Conservation (phyloP, 1,284 basidiomycete genomes). For the Coriolopsis trogii region DNA sequence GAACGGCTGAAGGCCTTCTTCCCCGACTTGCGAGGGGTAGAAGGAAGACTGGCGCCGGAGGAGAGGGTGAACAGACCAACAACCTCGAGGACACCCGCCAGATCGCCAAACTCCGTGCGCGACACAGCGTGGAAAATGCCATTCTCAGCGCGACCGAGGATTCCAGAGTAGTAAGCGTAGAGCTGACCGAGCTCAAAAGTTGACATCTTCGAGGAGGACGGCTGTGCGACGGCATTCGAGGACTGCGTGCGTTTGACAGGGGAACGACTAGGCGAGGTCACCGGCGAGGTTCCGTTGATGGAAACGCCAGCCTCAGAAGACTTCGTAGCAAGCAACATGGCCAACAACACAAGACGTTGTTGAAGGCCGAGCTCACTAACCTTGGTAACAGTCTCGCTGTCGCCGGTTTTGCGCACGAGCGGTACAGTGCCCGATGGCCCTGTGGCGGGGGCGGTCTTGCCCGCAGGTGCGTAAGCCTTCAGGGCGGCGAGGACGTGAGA, state of each 20-base stretch:
- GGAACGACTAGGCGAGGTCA: constrained; percentile 39
- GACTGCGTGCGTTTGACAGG: constrained; percentile 55
- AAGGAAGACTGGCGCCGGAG: constrained; percentile 29
- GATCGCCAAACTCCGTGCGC: constrained; percentile 74
- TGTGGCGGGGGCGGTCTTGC: constrained; percentile 31
- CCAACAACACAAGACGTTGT: constrained; percentile 66
- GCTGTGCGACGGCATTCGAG: constrained; percentile 30
- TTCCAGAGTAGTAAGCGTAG: constrained; percentile 61
- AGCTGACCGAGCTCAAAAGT: constrained; percentile 61
- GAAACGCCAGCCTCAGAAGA: constrained; percentile 60
- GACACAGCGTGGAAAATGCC: constrained; percentile 65
- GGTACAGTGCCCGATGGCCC: constrained; percentile 1
- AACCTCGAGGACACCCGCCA: constrained; percentile 72
- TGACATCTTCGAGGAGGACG: constrained; percentile 28
- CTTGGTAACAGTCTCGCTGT: constrained; percentile 67
- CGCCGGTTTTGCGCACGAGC: constrained; percentile 37
- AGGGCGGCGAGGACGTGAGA: constrained; percentile 67
- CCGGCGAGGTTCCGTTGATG: constrained; percentile 41
- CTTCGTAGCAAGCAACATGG: constrained; percentile 63
- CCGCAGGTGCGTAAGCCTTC: constrained; percentile 65
- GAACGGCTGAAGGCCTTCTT: constrained; percentile 57
- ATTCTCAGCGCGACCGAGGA: constrained; percentile 58
- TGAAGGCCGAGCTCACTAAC: constrained; percentile 71
- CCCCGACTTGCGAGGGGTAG: constrained; percentile 42
- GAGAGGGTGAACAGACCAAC: constrained; percentile 61